These are phyloP conservation scores for Paecilomyces niveus DNA, from an alignment of 2,329 filamentous ascomycete genomes.

Conservation along the genomic window DNA sequence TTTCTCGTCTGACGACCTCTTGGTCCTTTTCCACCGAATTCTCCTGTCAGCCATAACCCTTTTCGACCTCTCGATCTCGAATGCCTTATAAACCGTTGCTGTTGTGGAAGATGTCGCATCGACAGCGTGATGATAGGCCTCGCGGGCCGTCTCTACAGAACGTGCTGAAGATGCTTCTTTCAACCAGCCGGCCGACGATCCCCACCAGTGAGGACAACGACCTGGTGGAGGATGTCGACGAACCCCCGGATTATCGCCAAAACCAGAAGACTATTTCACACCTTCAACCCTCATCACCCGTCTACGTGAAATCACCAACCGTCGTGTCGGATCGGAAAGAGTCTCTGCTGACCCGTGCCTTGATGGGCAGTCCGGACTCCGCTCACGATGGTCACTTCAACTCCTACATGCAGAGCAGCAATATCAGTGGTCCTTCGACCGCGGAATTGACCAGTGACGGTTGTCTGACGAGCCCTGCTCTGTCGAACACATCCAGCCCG, in stretches of 20 bases:
- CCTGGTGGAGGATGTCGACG: constrained; percentile 68
- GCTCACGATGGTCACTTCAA: constrained; percentile 41
- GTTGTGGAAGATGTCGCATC: constrained; percentile 5
- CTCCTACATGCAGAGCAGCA: constrained; percentile 61
- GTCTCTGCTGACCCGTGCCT: constrained; percentile 80
- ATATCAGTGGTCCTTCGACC: constrained; percentile 71
- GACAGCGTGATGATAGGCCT: constrained; percentile 4
- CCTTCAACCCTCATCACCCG: constrained; percentile 19
- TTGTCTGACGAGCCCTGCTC: constrained; percentile 80
- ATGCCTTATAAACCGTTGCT: neutral
- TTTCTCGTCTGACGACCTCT: neutral
- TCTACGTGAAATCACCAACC: constrained; percentile 43
- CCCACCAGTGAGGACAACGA: constrained; percentile 51
- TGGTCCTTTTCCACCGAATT: neutral
- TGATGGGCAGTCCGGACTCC: constrained; percentile 59
- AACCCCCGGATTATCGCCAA: constrained; percentile 63
- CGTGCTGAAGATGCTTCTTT: constrained; percentile 38
- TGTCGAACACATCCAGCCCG: constrained; percentile 81
- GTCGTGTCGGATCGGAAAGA: constrained; percentile 54
- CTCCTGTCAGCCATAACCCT: neutral
- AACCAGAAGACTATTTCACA: constrained; percentile 16
- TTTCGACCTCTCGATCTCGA: neutral
- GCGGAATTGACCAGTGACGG: constrained; percentile 93
- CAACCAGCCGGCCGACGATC: constrained; percentile 33
- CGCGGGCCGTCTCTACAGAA: constrained; percentile 28